Evolutionary conservation across 768 basidiomycete genomes (phyloP), one percentile per base, ranked within the genome.

Genomic region (Tricholoma sp.): DNA sequence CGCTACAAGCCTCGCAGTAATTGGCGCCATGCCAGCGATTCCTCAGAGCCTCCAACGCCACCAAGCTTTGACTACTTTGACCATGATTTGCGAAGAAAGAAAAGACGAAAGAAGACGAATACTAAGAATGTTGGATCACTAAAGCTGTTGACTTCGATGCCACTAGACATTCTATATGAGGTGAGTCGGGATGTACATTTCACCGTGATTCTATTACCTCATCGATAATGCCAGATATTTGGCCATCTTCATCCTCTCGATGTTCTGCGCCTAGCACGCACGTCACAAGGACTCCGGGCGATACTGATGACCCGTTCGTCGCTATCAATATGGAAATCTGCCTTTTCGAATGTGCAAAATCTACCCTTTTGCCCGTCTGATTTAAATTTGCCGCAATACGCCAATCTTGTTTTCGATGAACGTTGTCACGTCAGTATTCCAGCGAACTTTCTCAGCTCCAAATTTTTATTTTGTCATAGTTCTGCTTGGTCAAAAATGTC

Each of bases 201-300:
- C 24, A 24, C 24, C 24, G 24, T 4, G 24, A 24, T 17, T 6
- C 15, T 32, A 39, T 34, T 1, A 15, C 41, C 11, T 32, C 29
- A 52, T 17, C 45, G 17, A 50, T n/a, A 8, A 13, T 17, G 1
- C 32, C 57, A 78, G 73, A 73, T 79, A 41, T 71, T 73, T 36
- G 60, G 62, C 31, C 68, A 71, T 41, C 57, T 79, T 28, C 59
- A 62, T 15, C 74, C 76, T 6, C n/a, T 58, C 1, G 76, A 76
- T 59, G 70, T 78, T 20, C 63, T 79, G 9, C 65, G 62, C 24
- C 67, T 79, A 6, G 61, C 76, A 15, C 70, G 74, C 11, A 74
- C 73, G 5, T 70, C 74, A 9, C 73, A 68, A 54, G 28, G 61
- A 8, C 66, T 78, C 41, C 71, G 75, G n/a, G 52, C 37, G 1